Evolutionary conservation across 352 stramenopile genomes (phyloP).

Genomic region (Plasmopara viticola): DNA sequence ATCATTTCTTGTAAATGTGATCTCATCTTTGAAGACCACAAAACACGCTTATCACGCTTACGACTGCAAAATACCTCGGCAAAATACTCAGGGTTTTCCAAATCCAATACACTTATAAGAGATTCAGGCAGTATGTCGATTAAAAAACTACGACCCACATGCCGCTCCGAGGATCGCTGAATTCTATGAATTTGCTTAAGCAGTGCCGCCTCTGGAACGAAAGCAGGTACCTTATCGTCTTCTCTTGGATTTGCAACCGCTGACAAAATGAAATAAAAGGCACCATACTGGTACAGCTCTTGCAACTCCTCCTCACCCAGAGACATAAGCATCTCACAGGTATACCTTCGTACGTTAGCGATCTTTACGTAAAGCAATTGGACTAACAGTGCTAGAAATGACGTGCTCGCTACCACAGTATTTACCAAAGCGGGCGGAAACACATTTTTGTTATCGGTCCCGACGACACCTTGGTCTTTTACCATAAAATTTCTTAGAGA

Average conservation of each 20-base stretch:
- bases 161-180: slow-evolving; percentile 42
- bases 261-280: slow-evolving; percentile 75
- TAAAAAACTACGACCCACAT: slow-evolving; percentile 54
- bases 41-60: slow-evolving; percentile 50
- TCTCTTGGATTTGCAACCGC: slow-evolving; percentile 21
- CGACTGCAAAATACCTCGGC: slow-evolving; percentile 55
- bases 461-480: slow-evolving; percentile 33
- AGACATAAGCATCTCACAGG: slow-evolving; percentile 60
- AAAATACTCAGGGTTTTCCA: slow-evolving; percentile 53
- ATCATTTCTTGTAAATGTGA: slow-evolving; percentile 68
- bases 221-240: slow-evolving; percentile 23
- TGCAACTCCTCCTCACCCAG: slow-evolving; percentile 39
- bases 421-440: slow-evolving; percentile 56
- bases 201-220: slow-evolving; percentile 55
- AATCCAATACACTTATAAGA: slow-evolving; percentile 62
- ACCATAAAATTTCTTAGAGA: slow-evolving; percentile 60
- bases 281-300: slow-evolving; percentile 50
- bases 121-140: slow-evolving; percentile 67
- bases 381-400: slow-evolving; percentile 43
- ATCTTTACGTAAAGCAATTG: slow-evolving; percentile 68
- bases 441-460: slow-evolving; percentile 25
- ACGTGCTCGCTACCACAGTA: slow-evolving; percentile 41
- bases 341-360: slow-evolving; percentile 33
- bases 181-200: slow-evolving; percentile 59
- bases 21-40: slow-evolving; percentile 70